Conservation (phyloP, 73 alveolate genomes). For the Paramecium sonneborni region DNA sequence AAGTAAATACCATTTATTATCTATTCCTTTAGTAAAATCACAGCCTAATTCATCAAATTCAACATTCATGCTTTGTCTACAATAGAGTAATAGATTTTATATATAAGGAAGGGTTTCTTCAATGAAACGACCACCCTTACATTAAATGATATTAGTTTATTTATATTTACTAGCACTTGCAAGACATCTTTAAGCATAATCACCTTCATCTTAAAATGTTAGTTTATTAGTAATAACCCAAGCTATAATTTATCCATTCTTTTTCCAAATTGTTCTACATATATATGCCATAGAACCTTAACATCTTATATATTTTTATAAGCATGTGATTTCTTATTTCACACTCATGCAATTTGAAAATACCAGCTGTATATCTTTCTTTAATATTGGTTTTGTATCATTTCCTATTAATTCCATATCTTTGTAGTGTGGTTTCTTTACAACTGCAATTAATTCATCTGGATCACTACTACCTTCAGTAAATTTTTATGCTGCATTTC, state of each 20-base stretch:
- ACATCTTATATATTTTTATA: constrained; percentile 91
- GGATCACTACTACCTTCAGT: constrained; percentile 73
- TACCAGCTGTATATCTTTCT: constrained; percentile 70
- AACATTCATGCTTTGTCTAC: constrained; percentile 81
- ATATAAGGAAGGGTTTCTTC: constrained; percentile 87
- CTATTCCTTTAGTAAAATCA: constrained; percentile 93
- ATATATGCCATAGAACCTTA: constrained; percentile 96
- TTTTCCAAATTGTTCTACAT: constrained; percentile 90
- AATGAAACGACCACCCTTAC: constrained; percentile 89
- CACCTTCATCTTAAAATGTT: constrained; percentile 75
- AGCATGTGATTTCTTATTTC: constrained; percentile 72
- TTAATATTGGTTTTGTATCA: constrained; percentile 66
- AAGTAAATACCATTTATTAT: constrained; percentile 93
- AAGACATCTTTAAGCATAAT: constrained; percentile 86
- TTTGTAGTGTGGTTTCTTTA: constrained; percentile 69
- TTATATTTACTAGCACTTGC: constrained; percentile 80
- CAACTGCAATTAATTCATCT: constrained; percentile 79
- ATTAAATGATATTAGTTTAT: constrained; percentile 82
- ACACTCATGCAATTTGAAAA: constrained; percentile 62
- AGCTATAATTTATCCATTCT: constrained; percentile 80
- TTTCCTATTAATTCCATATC: constrained; percentile 70
- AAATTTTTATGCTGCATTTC: constrained; percentile 75
- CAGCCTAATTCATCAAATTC: constrained; percentile 90
- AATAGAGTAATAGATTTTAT: constrained; percentile 84
- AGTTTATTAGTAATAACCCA: constrained; percentile 92